Evolutionary conservation across 164 flowering plant genomes (phyloP).

Genomic region (Protea cynaroides): DNA sequence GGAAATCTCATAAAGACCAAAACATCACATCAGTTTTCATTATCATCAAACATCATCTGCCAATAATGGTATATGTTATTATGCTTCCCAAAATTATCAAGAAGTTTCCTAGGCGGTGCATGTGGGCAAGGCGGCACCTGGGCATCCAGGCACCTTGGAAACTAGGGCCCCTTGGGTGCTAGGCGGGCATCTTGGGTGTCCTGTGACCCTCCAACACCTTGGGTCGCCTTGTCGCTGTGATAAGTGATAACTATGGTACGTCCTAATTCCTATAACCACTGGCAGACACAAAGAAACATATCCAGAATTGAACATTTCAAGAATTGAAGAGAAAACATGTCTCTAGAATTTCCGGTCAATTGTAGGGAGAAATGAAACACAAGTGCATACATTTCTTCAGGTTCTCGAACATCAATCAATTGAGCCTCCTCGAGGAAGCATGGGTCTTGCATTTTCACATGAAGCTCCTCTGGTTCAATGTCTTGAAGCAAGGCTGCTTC

Average conservation of each 20-base stretch:
- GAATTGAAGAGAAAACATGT: neutral
- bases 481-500: slow-evolving; percentile 62
- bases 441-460: slow-evolving; percentile 77
- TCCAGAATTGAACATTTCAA: neutral
- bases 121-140: too few species aligned
- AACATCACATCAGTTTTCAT: neutral
- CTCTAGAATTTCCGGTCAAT: neutral
- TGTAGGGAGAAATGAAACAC: slow-evolving; percentile 3
- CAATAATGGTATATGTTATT: neutral
- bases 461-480: slow-evolving; percentile 66
- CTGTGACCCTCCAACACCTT: too few species aligned
- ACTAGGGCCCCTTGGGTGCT: too few species aligned
- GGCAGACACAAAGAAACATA: too few species aligned
- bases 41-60: slow-evolving; percentile 1
- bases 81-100: too few species aligned
- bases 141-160: too few species aligned
- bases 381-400: slow-evolving; percentile 80
- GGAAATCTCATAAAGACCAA: slow-evolving; percentile 1
- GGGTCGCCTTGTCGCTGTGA: too few species aligned
- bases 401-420: slow-evolving; percentile 90
- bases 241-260: too few species aligned
- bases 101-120: too few species aligned
- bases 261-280: neutral
- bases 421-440: slow-evolving; percentile 70
- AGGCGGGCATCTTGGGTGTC: too few species aligned